Evolutionary conservation across 371 early-diverging fungal genomes (phyloP).

Genomic region (Actinomucor elegans): DNA sequence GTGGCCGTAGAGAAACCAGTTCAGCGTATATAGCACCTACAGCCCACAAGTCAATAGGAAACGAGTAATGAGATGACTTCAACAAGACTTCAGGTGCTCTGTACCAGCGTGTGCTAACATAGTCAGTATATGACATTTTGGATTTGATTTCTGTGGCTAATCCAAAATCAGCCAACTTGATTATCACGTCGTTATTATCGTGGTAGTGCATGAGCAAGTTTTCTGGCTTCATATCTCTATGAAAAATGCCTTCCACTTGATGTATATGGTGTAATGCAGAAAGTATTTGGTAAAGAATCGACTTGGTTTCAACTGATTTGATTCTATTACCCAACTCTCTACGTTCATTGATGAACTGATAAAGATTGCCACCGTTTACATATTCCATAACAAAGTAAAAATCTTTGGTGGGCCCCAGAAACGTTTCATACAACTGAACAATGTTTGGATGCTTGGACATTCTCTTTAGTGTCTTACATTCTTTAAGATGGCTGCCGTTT

Average conservation of each 20-base stretch:
- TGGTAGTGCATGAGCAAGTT: constrained; percentile 60
- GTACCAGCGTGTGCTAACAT: constrained; percentile 97
- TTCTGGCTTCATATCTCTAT: constrained; percentile 95
- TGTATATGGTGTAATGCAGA: constrained; percentile 88
- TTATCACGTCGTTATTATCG: constrained; percentile 23
- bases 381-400: constrained; percentile 92
- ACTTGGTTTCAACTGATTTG: neutral
- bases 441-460: constrained; percentile 79
- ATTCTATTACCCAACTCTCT: constrained; percentile 40
- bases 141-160: constrained; percentile 85
- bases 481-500: constrained; percentile 73
- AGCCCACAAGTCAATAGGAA: constrained; percentile 98
- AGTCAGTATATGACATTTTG: constrained; percentile 83
- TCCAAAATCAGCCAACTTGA: constrained; percentile 96
- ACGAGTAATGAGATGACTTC: constrained; percentile 80
- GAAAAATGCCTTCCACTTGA: constrained; percentile 79
- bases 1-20: constrained; percentile 76
- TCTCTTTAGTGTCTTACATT: constrained; percentile 67
- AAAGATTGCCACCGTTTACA: constrained; percentile 89
- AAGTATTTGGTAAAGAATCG: constrained; percentile 70
- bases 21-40: constrained; percentile 93
- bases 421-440: constrained; percentile 77
- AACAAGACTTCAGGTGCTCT: constrained; percentile 97
- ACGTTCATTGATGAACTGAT: constrained; percentile 77
- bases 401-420: constrained; percentile 72